A percentile compares a stretch with the other conserved stretches of the same genome.
phyloP scores from a whole-genome alignment of 805 yeast genomes.

The Maudiozyma pseudohumilis region DNA sequence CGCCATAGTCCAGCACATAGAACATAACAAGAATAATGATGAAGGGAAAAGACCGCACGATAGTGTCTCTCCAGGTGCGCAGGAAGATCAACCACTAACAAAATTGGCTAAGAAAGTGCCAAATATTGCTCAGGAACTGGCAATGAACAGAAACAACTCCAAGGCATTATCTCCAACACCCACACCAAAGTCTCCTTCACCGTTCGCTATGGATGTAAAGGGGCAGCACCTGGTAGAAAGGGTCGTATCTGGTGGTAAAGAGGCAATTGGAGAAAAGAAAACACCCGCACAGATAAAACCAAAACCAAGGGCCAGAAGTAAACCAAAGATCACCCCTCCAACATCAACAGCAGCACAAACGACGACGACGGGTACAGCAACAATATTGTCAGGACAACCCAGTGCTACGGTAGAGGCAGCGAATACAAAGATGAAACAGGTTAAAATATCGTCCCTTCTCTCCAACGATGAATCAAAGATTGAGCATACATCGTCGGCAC shows the following conservation, averaged over 20 bases:
- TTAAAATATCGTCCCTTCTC: slow-evolving; percentile 15
- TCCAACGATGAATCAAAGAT: slow-evolving; percentile 2
- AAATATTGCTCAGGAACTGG: slow-evolving; percentile 27
- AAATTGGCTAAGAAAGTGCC: slow-evolving; percentile 7
- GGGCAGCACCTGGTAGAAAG: neutral
- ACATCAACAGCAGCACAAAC: neutral
- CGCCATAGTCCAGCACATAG: neutral
- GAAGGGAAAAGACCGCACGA: no score
- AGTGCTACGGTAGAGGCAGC: neutral
- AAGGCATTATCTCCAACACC: slow-evolving; percentile 3
- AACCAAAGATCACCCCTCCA: slow-evolving; percentile 1
- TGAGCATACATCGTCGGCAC: neutral
- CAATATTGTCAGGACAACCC: neutral
- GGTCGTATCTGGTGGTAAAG: neutral
- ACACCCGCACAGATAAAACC: neutral
- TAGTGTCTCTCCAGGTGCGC: no score
- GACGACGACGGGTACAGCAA: no score
- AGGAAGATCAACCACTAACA: no score
- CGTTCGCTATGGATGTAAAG: neutral
- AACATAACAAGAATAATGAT: no score
- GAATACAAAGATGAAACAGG: slow-evolving; percentile 6
- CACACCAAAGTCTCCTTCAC: neutral
- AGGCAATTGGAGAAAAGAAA: neutral
- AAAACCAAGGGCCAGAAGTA: slow-evolving; percentile 1
- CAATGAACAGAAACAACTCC: slow-evolving; percentile 24